Evolutionary conservation across 768 basidiomycete genomes (phyloP).

Genomic region (Thelephora ganbajun): DNA sequence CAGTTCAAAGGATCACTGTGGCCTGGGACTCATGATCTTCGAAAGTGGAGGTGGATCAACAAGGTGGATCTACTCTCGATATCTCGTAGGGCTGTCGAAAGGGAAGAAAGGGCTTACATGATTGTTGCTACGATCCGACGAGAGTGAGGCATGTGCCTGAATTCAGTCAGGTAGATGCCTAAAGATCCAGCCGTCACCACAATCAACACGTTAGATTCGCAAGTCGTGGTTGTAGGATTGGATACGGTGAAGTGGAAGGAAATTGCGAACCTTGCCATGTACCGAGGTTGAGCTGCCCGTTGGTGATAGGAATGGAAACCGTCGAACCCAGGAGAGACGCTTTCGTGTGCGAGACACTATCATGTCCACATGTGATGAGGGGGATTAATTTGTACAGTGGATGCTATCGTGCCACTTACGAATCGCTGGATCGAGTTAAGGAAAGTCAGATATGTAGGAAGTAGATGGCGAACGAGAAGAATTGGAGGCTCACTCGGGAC

Average conservation of each 20-base stretch:
- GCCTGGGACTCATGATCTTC: too few relatives aligned
- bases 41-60: too few relatives aligned
- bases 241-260: not conserved
- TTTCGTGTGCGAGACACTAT: conserved; percentile 83
- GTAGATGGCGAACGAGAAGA: too few relatives aligned
- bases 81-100: not conserved
- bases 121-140: conserved; percentile 72
- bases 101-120: conserved; percentile 30
- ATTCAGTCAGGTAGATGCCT: conserved; percentile 85
- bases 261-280: conserved; percentile 78
- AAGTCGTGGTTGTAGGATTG: not conserved
- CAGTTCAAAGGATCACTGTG: too few relatives aligned
- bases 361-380: not conserved
- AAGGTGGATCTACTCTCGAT: too few relatives aligned
- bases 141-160: conserved; percentile 52
- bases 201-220: not conserved
- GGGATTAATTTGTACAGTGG: conserved; percentile 1
- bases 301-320: conserved; percentile 73
- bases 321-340: conserved; percentile 74
- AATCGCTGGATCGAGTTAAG: conserved; percentile 47
- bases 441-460: conserved; percentile 1
- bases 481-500: conserved; percentile 67
- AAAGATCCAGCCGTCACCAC: too few relatives aligned
- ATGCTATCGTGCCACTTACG: conserved; percentile 31
- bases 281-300: conserved; percentile 65